Conservation (phyloP, 805 yeast species). For the Jamesozyma jinghongensis region DNA sequence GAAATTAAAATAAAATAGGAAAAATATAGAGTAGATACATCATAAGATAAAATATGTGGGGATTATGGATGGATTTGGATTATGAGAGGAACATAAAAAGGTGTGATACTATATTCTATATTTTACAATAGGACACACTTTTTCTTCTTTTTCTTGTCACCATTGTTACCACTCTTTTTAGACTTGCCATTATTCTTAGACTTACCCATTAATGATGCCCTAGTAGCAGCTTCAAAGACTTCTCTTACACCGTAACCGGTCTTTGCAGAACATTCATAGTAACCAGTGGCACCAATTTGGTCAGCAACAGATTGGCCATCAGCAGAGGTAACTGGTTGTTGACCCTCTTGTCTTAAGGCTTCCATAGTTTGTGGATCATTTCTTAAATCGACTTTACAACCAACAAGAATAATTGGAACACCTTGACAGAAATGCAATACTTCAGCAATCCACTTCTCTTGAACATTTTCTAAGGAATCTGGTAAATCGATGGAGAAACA, state of each 20-base stretch:
- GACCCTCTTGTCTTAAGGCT: constrained; percentile 41
- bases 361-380: constrained; percentile 70
- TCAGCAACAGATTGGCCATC: constrained; percentile 64
- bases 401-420: constrained; percentile 84
- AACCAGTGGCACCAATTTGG: constrained; percentile 69
- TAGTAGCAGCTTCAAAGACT: constrained; percentile 83
- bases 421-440: constrained; percentile 90
- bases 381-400: constrained; percentile 84
- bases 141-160: constrained; percentile 20
- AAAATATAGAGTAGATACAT: background rate
- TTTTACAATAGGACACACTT: constrained; percentile 44
- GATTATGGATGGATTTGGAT: background rate
- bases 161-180: constrained; percentile 13
- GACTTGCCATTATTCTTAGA: constrained; percentile 20
- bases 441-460: constrained; percentile 92
- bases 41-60: background rate
- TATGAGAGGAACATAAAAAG: no score
- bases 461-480: constrained; percentile 84
- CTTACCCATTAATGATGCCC: constrained; percentile 59
- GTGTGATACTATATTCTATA: no score
- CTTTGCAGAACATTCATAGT: constrained; percentile 78
- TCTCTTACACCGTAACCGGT: constrained; percentile 93
- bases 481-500: constrained; percentile 88
- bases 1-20: no score
- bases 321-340: constrained; percentile 25